Base-by-base conservation (phyloP, 208 protist species). In the Leishmania tarentolae region DNA sequence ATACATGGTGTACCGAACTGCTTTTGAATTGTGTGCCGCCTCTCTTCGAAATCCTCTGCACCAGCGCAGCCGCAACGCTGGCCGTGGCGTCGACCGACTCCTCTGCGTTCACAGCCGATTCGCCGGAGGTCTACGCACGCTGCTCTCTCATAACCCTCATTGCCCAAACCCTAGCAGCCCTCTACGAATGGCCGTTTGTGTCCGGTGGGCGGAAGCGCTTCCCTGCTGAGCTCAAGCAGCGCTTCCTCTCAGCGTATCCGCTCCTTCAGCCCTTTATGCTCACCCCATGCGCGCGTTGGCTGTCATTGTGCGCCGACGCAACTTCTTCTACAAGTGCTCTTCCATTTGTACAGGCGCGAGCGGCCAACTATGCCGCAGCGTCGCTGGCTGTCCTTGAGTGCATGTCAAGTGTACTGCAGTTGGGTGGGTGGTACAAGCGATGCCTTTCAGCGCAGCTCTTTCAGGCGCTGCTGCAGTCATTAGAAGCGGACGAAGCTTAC, bases 341-440 rank as follows among this genome's bases (percentile, higher is more conserved):
- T 52, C 44, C 37, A 50, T 50, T 35, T 50, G 40, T 9, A 44
- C 50, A 57, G 52, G 57, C 46, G 50, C 65, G 28, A 9, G 75
- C 59, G 44, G 68, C 70, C 21, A 28, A 40, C 50, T 24, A 65
- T 37, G 21, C 72, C n/a, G 52, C 63, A 17, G 71, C 77, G 24
- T 63, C 76, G 50, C 57, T 81, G 15, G 40, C 50, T 21, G 79
- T 80, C 40, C 75, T 86, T 24, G 76, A 82, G 40, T 78, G 87
- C 37, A 56, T 92, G 37, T 77, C 80, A 35, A 83, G 83, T 42
- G 84, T 90, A 24, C 57, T 92, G 57, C 75, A 82, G 75, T 76
- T 82, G 42, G 80, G 78, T 47, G 81, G 83, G 21, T 92, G 86
- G 89, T 83, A 81, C 79, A 88, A 85, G 75, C 69, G 79, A 47